These are phyloP conservation scores for Abrus precatorius DNA, from an alignment of 306 rosid genomes.

Conservation along the genomic window DNA sequence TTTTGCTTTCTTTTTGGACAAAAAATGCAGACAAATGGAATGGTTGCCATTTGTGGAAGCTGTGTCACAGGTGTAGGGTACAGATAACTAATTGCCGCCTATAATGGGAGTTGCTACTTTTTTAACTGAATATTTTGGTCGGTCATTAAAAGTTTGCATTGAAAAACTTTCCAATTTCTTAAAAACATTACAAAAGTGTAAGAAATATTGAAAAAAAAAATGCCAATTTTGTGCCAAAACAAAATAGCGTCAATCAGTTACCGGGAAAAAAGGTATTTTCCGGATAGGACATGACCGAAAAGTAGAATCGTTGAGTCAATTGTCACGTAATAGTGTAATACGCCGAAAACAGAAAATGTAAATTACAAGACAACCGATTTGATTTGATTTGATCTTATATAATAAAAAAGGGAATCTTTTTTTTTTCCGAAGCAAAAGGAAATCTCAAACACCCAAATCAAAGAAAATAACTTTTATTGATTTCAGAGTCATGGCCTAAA, in stretches of 20 bases:
- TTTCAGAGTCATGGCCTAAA: conserved; percentile 48
- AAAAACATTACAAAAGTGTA: background rate
- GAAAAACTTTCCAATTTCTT: background rate
- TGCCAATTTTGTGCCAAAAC: background rate
- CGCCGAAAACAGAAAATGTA: conserved; percentile 36
- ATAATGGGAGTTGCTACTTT: background rate
- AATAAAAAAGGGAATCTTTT: background rate
- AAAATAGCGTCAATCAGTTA: background rate
- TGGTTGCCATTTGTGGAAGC: conserved; percentile 1
- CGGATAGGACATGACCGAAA: background rate
- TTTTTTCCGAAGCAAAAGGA: background rate
- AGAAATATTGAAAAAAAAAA: background rate
- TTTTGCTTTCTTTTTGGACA: conserved; percentile 14
- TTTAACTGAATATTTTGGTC: background rate
- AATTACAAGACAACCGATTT: conserved; percentile 11
- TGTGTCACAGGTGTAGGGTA: background rate
- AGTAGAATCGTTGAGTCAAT: background rate
- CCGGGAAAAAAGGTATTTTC: background rate
- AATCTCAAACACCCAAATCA: conserved; percentile 18
- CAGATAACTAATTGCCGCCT: background rate
- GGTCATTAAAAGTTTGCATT: background rate
- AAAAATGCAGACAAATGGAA: conserved; percentile 8
- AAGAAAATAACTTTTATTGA: conserved; percentile 33
- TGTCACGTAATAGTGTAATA: conserved; percentile 7
- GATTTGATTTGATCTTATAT: background rate